Percentiles rank a stretch among this genome's conserved stretches.
phyloP scores from a whole-genome alignment of 805 yeast genomes.

The Hanseniaspora mollemarum region DNA sequence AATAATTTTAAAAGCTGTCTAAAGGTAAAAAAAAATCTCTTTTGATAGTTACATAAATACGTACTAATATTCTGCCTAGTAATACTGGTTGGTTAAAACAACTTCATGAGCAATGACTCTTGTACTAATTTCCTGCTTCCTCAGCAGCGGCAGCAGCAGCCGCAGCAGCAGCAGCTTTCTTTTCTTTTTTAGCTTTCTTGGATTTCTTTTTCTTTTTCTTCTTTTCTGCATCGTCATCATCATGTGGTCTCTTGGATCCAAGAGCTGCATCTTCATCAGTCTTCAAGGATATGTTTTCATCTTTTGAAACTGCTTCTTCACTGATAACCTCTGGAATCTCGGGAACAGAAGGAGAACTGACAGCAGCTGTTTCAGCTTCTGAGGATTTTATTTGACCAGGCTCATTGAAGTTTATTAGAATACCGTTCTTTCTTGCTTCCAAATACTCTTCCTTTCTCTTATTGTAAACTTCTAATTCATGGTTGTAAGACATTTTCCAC shows the following conservation, averaged over 20 bases:
- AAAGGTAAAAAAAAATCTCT: no score
- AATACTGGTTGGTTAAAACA: no score
- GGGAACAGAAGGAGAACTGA: no score
- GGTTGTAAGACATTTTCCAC: constrained; percentile 51
- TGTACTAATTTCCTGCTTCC: neutral
- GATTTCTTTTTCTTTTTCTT: constrained; percentile 16
- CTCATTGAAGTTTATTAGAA: constrained; percentile 22
- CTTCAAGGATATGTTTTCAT: no score
- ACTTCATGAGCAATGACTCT: no score
- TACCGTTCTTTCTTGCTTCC: constrained; percentile 36
- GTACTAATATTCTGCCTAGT: neutral
- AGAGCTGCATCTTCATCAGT: neutral
- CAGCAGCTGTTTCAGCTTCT: constrained; percentile 26
- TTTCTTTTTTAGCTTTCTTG: constrained; percentile 15
- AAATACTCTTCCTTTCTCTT: constrained; percentile 37
- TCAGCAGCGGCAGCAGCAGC: constrained; percentile 12
- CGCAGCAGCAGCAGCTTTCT: constrained; percentile 14
- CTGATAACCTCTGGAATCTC: neutral
- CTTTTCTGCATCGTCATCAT: no score
- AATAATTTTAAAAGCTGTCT: no score
- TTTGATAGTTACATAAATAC: neutral
- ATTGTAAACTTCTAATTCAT: constrained; percentile 37
- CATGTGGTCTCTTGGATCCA: no score
- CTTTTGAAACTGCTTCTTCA: neutral
- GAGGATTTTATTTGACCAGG: constrained; percentile 42